Base-by-base conservation (phyloP, 257 asterid genomes). In the Gynochthodes officinalis region DNA sequence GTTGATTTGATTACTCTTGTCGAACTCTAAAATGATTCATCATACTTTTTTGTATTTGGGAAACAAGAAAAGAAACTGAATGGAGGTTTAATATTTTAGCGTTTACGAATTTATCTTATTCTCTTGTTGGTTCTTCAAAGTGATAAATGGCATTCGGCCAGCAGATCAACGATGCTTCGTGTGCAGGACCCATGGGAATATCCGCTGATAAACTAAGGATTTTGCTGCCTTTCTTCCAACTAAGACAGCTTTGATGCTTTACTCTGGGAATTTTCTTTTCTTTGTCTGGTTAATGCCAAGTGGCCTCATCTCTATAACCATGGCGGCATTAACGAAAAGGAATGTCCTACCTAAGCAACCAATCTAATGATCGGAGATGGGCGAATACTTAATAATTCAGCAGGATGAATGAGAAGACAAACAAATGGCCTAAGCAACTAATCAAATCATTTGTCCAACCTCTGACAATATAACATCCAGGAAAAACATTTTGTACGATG, bases 171-270 rank as follows among this genome's bases (percentile, higher is more conserved):
- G 73, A 66, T 28, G 32, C 59, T 44, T 58, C 57, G 23, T 25
- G 42, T 67, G 78, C 16, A 46, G 42, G 37, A 42, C 27, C 37
- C 25, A 63, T 76, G 23, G 80, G 49, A 62, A 28, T 32, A 32
- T 76, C 80, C 80, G 75, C 71, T 39, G 44, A 63, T 21, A 76
- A 76, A 76, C 60, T 25, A 70, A 62, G 75, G 57, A 39, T 57
- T 49, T 57, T 50, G 75, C 67, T 27, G 66, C 75, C 59, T 61
- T 69, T 69, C 67, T 42, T 50, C 39, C 16, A 62, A 23, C 67
- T 62, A 52, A 67, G 71, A 60, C 67, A 40, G 79, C 69, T 63
- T 60, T 42, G 23, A 57, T 58, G 67, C 67, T 58, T 40, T 11
- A 42, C 27, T 27, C 48, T 35, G 67, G 30, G 48, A 3, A 35